Evolutionary conservation across 2,329 filamentous ascomycete genomes (phyloP), one percentile per base, ranked within the genome.

Genomic region (Aspergillus sp.): DNA sequence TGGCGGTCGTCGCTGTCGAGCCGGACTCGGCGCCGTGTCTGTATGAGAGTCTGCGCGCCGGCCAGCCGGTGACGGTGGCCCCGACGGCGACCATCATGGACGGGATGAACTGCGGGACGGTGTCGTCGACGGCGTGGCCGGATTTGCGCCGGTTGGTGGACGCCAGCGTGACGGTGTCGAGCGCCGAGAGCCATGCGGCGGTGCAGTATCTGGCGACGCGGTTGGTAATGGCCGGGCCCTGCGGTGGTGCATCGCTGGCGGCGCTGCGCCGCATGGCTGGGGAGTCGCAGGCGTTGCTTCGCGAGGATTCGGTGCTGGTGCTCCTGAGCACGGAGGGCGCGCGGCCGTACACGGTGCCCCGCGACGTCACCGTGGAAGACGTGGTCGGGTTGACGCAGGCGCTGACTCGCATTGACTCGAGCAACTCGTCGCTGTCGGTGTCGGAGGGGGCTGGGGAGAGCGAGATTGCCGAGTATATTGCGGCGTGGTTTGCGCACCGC

Each of bases 81-180:
- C 89, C 86, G 0, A 75, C 73, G 0, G 71, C 81, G 2, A 90
- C 86, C 0, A 89, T 89, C 60, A 91, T 91, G 87, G 79, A 80
- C 36, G 88, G 88, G 0, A 81, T 91, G 74, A 84, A 88, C 58
- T 91, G 88, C 55, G 87, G 87, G 0, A 88, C 85, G 0, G 77
- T 88, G 0, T 89, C 87, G 0, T 75, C 75, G 0, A 83, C 80
- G 0, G 85, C 87, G 0, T 92, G 87, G 85, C 76, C 82, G 0
- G 64, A 83, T 0, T 65, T 92, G 3, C 69, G 74, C 6, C 64
- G 73, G 0, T 81, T 84, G 0, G 77, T 89, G 0, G 83, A 88
- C 69, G 81, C 79, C 1, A 81, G 80, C 48, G 69, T 86, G 0
- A 81, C 79, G 0, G 78, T 91, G 0, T 82, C 80, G 0, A 87